These are phyloP conservation scores for Cryptosporidium ubiquitum DNA, from an alignment of 169 alveolate genomes.

Conservation along the genomic window DNA sequence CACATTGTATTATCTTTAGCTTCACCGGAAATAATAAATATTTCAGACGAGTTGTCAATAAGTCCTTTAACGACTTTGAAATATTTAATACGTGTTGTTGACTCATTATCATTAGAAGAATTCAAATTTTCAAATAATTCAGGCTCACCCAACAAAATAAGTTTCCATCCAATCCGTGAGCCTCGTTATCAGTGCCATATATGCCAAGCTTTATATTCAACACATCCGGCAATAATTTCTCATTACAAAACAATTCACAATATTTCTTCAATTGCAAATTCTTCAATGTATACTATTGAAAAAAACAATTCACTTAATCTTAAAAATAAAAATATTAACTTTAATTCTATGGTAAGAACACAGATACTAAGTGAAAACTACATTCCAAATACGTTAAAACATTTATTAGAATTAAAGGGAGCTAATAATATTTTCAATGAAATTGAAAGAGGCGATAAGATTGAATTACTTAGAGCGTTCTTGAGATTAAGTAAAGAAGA, in stretches of 20 bases:
- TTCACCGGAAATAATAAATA: constrained; percentile 51
- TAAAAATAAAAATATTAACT: constrained; percentile 15
- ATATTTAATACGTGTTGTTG: constrained; percentile 70
- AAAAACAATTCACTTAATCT: not conserved
- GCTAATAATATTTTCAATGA: not conserved
- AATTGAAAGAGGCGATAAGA: constrained; percentile 12
- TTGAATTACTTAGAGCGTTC: constrained; percentile 35
- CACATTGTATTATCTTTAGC: constrained; percentile 51
- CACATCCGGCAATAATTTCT: constrained; percentile 69
- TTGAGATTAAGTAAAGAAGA: constrained; percentile 62
- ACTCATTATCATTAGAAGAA: constrained; percentile 30
- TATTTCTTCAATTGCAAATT: constrained; percentile 32
- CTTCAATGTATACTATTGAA: constrained; percentile 51
- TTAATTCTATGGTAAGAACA: constrained; percentile 9
- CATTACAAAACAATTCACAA: constrained; percentile 49
- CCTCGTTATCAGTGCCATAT: constrained; percentile 66
- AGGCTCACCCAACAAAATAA: not conserved
- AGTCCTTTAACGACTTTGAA: constrained; percentile 21
- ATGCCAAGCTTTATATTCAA: constrained; percentile 58
- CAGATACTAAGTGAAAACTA: constrained; percentile 46
- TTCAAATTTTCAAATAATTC: not conserved
- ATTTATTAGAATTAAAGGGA: constrained; percentile 1
- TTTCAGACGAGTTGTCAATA: constrained; percentile 34
- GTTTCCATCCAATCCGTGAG: constrained; percentile 51
- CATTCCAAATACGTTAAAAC: constrained; percentile 35